Evolutionary conservation across 306 rosid genomes (phyloP).

Genomic region (Prinsepia uniflora): DNA sequence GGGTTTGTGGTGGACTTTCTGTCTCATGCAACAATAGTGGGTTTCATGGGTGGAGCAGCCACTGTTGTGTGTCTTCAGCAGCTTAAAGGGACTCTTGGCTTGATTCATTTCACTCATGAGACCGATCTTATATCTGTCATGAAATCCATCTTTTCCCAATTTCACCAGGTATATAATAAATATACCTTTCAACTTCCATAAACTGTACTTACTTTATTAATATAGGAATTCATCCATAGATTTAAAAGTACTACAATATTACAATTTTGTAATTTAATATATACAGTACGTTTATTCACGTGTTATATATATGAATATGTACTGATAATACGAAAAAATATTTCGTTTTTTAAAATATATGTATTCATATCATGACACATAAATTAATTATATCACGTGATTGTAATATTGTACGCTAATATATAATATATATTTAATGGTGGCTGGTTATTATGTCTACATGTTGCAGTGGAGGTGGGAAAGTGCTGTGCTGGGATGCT

Average conservation of each 20-base stretch:
- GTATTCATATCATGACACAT: too few relatives aligned
- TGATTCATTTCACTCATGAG: constrained; percentile 44
- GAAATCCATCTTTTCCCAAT: constrained; percentile 26
- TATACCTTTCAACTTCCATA: not conserved
- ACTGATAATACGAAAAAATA: too few relatives aligned
- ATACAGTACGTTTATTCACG: too few relatives aligned
- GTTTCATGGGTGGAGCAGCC: constrained; percentile 58
- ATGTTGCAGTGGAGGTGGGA: constrained; percentile 57
- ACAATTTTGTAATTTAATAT: too few relatives aligned
- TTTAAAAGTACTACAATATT: too few relatives aligned
- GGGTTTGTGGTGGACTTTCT: constrained; percentile 48
- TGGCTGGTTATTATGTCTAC: not conserved
- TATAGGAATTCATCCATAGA: too few relatives aligned
- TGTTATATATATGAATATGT: too few relatives aligned
- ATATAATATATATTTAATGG: not conserved
- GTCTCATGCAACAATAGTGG: constrained; percentile 53
- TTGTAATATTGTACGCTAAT: too few relatives aligned
- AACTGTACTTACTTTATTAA: not conserved
- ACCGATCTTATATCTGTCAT: constrained; percentile 41
- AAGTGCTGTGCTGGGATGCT: constrained; percentile 39
- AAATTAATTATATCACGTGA: too few relatives aligned
- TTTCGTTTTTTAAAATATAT: too few relatives aligned
- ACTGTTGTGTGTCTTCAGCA: constrained; percentile 50
- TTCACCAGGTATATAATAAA: constrained; percentile 22
- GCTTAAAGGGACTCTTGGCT: constrained; percentile 42